Evolutionary conservation across 176 grass and related monocot genomes (phyloP), one percentile per base, ranked within the genome.

Genomic region (Leersia perrieri): DNA sequence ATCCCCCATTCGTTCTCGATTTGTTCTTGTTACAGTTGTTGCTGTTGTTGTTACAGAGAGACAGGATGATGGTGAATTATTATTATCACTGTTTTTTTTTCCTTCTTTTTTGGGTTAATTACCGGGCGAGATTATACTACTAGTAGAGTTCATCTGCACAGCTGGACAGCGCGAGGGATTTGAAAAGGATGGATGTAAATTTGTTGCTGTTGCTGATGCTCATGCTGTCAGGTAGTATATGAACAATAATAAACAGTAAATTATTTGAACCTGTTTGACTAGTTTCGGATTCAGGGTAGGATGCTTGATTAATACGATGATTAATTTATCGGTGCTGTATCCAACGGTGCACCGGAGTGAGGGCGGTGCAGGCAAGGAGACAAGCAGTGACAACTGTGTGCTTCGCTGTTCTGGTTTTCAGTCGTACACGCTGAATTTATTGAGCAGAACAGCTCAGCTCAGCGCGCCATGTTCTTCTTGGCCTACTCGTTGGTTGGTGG

Each of bases 391-490:
- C 10, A 42, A 55, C 79, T 61, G 66, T 69, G 53, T 72, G 67
- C 79, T 72, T 70, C 51, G 79, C 53, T 81, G 79, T 81, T 60
- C 33, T 22, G 15, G 33, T 4, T 2, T 25, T 81, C 51, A 36
- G 25, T 70, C 26, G 33, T 38, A 36, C 10, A 12, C 25, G 14
- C 5, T 70, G 47, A 70, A 49, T 58, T 58, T 58, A 58, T 23
- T 58, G 68, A 23, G 25, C 42, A 28, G 18, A 25, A 45, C 75
- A 68, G 63, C 63, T 68, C 49, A 53, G 5, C 39, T 11, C 2
- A 2, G 5, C 49, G 20, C 7, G 0, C 66, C 25, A 81, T 71
- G 11, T 72, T 81, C 67, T 71, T 29, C 1, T 18, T 71, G 26
- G 39, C 39, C 5, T 23, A 58, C 53, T n/a, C 9, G n/a, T 18